Base-by-base conservation (phyloP, 2,329 filamentous ascomycete genomes). In the Phyllachora maydis region DNA sequence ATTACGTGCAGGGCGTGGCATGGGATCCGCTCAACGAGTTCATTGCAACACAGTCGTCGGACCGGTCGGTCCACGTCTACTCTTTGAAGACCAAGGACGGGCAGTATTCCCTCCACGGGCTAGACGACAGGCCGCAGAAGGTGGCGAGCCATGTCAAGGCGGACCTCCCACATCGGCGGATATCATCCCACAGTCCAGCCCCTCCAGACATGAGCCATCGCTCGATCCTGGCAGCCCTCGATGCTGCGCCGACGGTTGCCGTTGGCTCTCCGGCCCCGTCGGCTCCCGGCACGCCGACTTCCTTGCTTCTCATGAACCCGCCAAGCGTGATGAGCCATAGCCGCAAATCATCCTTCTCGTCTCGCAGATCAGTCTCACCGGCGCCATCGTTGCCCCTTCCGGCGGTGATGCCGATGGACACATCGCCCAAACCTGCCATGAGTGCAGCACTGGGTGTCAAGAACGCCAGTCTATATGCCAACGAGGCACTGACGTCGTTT, bases 21-120 rank as follows among this genome's bases (percentile, higher is more conserved):
- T 98, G 88, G 90, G 90, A 98, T 52, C 90, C 88, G 13, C 53
- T 93, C 26, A 95, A 95, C 50, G 88, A 98, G 51, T 98, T 83
- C 46, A 83, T 98, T 29, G 88, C 88, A 18, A 98, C 88, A 2
- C 88, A 98, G 44, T 98, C 88, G 5, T 98, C 88, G 4, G 88
- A 98, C 50, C 75, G 88, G 42, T 93, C 88, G 2, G 85, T 95
- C 9, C 90, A 98, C 47, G 88, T 98, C 35, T 98, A 98, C 52
- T 85, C 77, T 1, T 56, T 98, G 32, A 91, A 81, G 54, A 92
- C 78, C 12, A 98, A 95, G 42, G 88, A 98, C 38, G 88, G 88
- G 15, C 81, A 91, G 36, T 92, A 92, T 42, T 82, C 81, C 0
- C 58, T 98, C 23, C 45, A 43, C 28, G 59, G 51, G 26, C 56